Conservation (phyloP, 208 protist genomes). For the Polymyxa betae region DNA sequence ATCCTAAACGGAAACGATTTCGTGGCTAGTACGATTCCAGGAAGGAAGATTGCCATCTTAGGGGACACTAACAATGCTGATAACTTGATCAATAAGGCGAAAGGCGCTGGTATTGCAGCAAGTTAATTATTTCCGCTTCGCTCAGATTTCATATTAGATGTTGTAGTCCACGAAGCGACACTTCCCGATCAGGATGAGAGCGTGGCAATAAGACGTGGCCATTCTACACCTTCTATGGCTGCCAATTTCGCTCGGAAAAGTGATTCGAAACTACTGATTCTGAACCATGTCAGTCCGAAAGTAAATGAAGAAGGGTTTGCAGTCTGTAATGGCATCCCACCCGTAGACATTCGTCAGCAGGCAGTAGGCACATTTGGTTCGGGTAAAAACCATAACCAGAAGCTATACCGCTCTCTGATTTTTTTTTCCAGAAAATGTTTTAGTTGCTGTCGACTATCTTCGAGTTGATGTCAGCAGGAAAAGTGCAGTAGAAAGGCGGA, state of each 20-base stretch:
- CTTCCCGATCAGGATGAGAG: neutral
- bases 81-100: neutral
- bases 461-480: neutral
- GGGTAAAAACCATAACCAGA: neutral
- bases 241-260: neutral
- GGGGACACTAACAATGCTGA: slow-evolving; percentile 30
- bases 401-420: neutral
- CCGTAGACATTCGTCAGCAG: neutral
- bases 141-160: neutral
- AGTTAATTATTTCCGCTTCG: neutral
- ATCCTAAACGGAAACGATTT: neutral
- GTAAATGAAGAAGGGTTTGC: neutral
- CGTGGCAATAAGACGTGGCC: neutral
- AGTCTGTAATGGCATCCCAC: neutral
- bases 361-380: neutral
- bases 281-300: slow-evolving; percentile 47
- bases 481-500: too few relatives aligned
- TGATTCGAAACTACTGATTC: neutral
- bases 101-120: neutral
- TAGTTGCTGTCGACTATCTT: slow-evolving; percentile 30
- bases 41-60: slow-evolving; percentile 22
- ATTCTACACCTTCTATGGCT: slow-evolving; percentile 34
- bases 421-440: neutral
- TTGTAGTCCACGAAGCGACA: slow-evolving; percentile 42
- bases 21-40: neutral